phyloP scores from a whole-genome alignment of 108 stramenopile genomes.

The Bacterosira constricta region DNA sequence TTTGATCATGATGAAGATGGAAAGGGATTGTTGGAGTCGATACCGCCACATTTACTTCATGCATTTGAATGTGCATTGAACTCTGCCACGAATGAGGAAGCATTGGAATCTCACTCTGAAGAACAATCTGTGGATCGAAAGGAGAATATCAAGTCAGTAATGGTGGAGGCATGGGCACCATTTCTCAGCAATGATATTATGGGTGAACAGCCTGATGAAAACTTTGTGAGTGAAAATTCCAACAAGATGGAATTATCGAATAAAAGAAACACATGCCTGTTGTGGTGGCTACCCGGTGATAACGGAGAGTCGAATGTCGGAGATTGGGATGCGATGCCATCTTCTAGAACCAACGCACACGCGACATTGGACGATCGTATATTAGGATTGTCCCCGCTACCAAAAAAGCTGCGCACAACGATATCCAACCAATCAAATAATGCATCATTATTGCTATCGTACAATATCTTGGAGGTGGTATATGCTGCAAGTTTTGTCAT shows the following conservation, averaged over 20 bases:
- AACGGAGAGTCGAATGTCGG: neutral
- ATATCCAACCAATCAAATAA: neutral
- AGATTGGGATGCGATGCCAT: neutral
- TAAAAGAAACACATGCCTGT: neutral
- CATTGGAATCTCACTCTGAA: too few relatives aligned
- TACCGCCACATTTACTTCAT: constrained; percentile 19
- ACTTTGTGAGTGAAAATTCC: neutral
- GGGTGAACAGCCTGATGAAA: neutral
- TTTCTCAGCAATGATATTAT: neutral
- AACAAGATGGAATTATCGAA: neutral
- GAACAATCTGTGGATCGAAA: neutral
- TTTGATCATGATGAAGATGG: neutral
- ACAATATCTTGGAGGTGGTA: constrained; percentile 24
- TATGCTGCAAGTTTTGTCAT: constrained; percentile 16
- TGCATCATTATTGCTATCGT: constrained; percentile 8
- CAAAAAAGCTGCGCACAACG: too few relatives aligned
- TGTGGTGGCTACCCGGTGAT: constrained; percentile 16
- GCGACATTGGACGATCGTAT: constrained; percentile 18
- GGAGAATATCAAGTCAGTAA: neutral
- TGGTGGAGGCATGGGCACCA: neutral
- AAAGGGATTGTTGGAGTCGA: neutral
- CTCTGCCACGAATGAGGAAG: too few relatives aligned
- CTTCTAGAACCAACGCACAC: too few relatives aligned
- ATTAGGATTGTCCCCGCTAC: neutral
- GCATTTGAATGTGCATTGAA: constrained; percentile 23